Evolutionary conservation across 2,329 filamentous ascomycete genomes (phyloP).

Genomic region (Fusarium piperis): DNA sequence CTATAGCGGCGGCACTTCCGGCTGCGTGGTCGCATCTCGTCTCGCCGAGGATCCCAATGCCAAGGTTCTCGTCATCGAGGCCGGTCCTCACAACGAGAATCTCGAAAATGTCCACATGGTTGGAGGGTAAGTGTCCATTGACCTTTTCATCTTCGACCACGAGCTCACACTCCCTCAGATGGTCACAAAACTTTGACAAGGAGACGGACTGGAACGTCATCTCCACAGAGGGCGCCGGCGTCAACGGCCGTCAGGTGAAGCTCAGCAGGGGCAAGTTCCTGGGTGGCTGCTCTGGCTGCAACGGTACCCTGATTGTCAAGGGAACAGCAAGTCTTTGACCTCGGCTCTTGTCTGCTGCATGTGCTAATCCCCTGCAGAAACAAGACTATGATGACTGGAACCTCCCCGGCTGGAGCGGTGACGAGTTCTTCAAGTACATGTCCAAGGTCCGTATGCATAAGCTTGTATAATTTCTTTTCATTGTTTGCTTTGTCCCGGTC

Average conservation of each 20-base stretch:
- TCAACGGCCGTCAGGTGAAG: slow-evolving; percentile 56
- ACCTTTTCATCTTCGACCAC: no score
- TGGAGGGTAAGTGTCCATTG: slow-evolving; percentile 51
- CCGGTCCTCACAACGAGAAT: slow-evolving; percentile 52
- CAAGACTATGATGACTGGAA: slow-evolving; percentile 65
- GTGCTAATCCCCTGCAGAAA: slow-evolving; percentile 35
- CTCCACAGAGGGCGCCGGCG: slow-evolving; percentile 50
- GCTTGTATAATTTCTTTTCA: not conserved
- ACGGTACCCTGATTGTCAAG: slow-evolving; percentile 60
- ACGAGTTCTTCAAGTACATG: slow-evolving; percentile 67
- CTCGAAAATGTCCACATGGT: slow-evolving; percentile 62
- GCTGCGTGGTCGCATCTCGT: slow-evolving; percentile 50
- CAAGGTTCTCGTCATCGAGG: slow-evolving; percentile 49
- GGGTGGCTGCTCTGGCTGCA: slow-evolving; percentile 59
- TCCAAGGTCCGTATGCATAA: slow-evolving; percentile 53
- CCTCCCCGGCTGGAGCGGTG: slow-evolving; percentile 63
- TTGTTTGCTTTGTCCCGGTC: not conserved
- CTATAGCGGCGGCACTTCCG: slow-evolving; percentile 49
- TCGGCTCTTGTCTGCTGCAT: not conserved
- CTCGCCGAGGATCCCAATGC: slow-evolving; percentile 47
- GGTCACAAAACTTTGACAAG: slow-evolving; percentile 57
- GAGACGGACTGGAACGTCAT: slow-evolving; percentile 63
- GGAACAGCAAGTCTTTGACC: slow-evolving; percentile 44
- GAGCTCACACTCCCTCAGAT: slow-evolving; percentile 35
- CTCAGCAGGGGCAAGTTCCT: slow-evolving; percentile 60